phyloP scores from a whole-genome alignment of 2,329 filamentous ascomycete genomes.

The Alternaria tenuissima region DNA sequence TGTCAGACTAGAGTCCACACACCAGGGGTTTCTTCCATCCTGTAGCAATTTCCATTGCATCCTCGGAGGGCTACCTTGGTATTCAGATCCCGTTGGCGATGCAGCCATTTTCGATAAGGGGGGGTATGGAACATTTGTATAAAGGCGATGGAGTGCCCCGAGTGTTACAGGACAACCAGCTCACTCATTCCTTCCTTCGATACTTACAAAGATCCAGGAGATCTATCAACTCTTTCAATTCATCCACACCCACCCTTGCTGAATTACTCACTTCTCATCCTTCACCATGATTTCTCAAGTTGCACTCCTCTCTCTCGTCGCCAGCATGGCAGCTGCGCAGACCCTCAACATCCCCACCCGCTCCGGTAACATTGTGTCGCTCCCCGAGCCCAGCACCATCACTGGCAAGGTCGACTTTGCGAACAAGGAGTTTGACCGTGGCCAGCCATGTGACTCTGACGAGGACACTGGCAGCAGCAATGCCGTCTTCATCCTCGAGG shows the following conservation, averaged over 20 bases:
- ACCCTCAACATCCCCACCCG: slow-evolving; percentile 46
- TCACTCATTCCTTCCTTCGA: slow-evolving; percentile 1
- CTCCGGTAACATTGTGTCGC: slow-evolving; percentile 36
- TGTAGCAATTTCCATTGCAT: slow-evolving; percentile 13
- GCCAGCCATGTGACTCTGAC: slow-evolving; percentile 32
- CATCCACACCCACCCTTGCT: neutral
- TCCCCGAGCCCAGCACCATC: slow-evolving; percentile 36
- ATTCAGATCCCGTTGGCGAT: slow-evolving; percentile 2
- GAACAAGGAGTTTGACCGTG: slow-evolving; percentile 36
- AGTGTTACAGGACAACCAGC: neutral
- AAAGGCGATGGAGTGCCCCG: slow-evolving; percentile 4
- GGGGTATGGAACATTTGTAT: neutral
- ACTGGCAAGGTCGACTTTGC: slow-evolving; percentile 29
- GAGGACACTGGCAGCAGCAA: slow-evolving; percentile 38
- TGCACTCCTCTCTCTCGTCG: slow-evolving; percentile 32
- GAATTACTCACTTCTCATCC: neutral
- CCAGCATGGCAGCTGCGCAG: slow-evolving; percentile 39
- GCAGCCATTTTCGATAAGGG: neutral
- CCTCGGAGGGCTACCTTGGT: neutral
- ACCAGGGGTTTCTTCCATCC: slow-evolving; percentile 4
- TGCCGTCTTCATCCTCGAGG: slow-evolving; percentile 61
- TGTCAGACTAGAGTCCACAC: neutral
- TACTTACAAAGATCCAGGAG: slow-evolving; percentile 4
- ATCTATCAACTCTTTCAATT: neutral
- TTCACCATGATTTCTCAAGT: slow-evolving; percentile 31